Evolutionary conservation across 2,329 filamentous ascomycete genomes (phyloP).

Genomic region (Ophiostoma ulmi): DNA sequence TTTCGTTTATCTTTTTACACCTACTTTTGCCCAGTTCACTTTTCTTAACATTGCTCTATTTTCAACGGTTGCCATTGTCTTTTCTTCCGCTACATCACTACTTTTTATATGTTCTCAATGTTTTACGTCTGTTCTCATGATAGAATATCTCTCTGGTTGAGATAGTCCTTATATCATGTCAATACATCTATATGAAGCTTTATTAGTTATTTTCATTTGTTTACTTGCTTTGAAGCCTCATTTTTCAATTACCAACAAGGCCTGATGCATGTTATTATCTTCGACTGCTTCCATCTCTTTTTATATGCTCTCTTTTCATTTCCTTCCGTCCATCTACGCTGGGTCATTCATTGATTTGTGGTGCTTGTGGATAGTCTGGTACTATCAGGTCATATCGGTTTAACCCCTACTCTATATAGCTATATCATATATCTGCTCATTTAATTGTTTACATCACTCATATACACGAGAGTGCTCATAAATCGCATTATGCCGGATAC

Average conservation of each 20-base stretch:
- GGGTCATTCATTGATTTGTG: not conserved
- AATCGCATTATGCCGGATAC: not conserved
- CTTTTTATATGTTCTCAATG: no score
- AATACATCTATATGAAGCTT: not conserved
- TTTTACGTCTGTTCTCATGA: no score
- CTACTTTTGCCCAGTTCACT: not conserved
- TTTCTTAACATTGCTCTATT: not conserved
- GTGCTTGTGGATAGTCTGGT: not conserved
- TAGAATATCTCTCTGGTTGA: not conserved
- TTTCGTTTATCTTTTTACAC: not conserved
- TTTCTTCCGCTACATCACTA: no score
- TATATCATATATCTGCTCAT: not conserved
- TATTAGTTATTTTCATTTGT: not conserved
- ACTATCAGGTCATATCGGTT: not conserved
- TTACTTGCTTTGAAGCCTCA: not conserved
- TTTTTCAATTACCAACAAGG: not conserved
- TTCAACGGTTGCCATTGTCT: no score
- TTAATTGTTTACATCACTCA: not conserved
- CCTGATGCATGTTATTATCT: not conserved
- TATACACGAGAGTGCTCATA: not conserved
- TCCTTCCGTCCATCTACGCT: not conserved
- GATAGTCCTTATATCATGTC: not conserved
- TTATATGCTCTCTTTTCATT: not conserved
- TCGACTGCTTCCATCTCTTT: not conserved
- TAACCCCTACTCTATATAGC: not conserved